Base-by-base conservation (phyloP, 768 basidiomycete genomes). In the Hypholoma sublateritium region DNA sequence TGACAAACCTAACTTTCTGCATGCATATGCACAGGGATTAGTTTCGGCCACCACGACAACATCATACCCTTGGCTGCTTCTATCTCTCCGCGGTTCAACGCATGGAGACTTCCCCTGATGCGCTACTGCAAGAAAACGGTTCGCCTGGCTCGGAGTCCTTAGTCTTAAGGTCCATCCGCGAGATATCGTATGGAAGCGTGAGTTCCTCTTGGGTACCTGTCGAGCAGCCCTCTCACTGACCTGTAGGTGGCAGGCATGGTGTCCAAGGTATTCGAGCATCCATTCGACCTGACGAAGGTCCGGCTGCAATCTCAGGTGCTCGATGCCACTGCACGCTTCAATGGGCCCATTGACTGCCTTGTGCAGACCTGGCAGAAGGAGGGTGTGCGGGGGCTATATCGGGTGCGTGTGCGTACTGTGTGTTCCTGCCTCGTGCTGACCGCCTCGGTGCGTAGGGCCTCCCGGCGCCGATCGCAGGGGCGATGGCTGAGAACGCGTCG, bases 201-300 rank as follows among this genome's bases (percentile, higher is more conserved):
- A 51, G 77, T 69, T 32, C 50, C 17, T 13, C 12, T 44, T 37
- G 22, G 5, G 14, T 37, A 43, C 17, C 50, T 35, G 44, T 43
- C 53, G 45, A 22, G 3, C 17, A 5, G 22, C 36, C 55, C 49
- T 48, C 17, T 58, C 49, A 21, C 6, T 8, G 19, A 16, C 6
- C 13, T 53, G 45, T 52, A 91, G 91, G 68, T 82, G 21, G 91
- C 93, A 50, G 93, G 93, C 11, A 91, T 95, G 78, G 80, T 83
- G 11, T 88, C 92, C 19, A 92, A 93, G 72, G 79, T 94, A 6
- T 88, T 95, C 62, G 94, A 94, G 73, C 93, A 94, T 66, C 95
- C 94, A 2, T 94, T 95, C 65, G 94, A 96, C 74, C 80, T 96
- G 36, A 89, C 91, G 60, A 95, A 95, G 74, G 94, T 98, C 58